These are phyloP conservation scores for Rhizopogon salebrosus DNA, from an alignment of 768 basidiomycete species.

Conservation along the genomic window DNA sequence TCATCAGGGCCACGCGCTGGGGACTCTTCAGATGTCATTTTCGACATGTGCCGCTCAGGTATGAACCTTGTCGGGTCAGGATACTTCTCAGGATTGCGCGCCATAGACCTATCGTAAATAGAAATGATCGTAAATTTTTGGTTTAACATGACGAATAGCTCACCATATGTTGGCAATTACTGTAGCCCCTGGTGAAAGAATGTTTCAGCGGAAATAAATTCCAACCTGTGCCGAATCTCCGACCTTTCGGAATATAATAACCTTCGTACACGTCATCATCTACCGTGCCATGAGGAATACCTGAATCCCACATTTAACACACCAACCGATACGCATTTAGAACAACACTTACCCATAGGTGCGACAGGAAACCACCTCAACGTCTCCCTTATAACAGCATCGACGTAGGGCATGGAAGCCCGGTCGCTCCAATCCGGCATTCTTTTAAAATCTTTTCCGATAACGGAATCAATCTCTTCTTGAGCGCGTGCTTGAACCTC, in stretches of 20 bases:
- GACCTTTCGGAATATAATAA: constrained; percentile 42
- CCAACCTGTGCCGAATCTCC: background rate
- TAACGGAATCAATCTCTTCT: constrained; percentile 11
- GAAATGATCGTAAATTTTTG: background rate
- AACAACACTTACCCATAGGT: constrained; percentile 7
- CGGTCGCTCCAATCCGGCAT: constrained; percentile 16
- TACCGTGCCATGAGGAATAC: constrained; percentile 27
- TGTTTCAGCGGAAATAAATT: background rate
- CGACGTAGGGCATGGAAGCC: too few relatives aligned
- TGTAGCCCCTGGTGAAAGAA: constrained; percentile 11
- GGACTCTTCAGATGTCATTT: background rate
- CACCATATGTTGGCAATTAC: constrained; percentile 17
- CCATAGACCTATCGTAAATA: constrained; percentile 24
- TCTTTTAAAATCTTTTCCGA: constrained; percentile 13
- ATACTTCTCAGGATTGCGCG: too few relatives aligned
- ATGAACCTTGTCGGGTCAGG: constrained; percentile 34
- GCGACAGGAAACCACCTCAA: constrained; percentile 18
- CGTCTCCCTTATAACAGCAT: constrained; percentile 18
- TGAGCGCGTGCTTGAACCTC: constrained; percentile 18
- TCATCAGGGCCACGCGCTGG: constrained; percentile 3
- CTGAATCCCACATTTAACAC: constrained; percentile 4
- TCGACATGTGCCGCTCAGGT: constrained; percentile 30
- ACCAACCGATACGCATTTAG: background rate
- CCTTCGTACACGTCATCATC: too few relatives aligned
- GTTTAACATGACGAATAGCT: background rate